Conservation (phyloP, 768 basidiomycete genomes). For the Boletus eberwhitei region DNA sequence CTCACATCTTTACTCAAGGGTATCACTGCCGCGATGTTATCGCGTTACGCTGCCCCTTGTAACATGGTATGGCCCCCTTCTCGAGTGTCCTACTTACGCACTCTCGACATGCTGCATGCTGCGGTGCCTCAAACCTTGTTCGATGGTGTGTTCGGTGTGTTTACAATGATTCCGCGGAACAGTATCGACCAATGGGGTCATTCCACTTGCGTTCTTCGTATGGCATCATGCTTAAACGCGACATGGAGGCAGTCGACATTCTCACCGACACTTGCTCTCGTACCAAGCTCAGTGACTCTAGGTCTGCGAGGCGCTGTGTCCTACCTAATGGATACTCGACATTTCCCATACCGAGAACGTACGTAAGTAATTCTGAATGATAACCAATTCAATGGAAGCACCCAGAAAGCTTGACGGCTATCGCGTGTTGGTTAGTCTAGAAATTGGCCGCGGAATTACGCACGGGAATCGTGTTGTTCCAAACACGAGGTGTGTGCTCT, state of each 20-base stretch:
- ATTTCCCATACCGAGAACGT: background rate
- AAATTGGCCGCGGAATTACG: slow-evolving; percentile 24
- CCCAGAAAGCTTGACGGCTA: slow-evolving; percentile 13
- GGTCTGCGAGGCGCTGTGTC: background rate
- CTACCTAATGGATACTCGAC: slow-evolving; percentile 5
- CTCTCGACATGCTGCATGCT: slow-evolving; percentile 9
- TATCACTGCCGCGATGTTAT: slow-evolving; percentile 7
- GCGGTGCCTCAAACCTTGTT: slow-evolving; percentile 13
- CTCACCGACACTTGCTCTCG: slow-evolving; percentile 8
- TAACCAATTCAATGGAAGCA: slow-evolving; percentile 9
- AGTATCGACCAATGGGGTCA: background rate
- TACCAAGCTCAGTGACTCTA: background rate
- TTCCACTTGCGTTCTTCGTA: slow-evolving; percentile 3
- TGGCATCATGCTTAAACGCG: background rate
- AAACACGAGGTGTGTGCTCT: slow-evolving; percentile 9
- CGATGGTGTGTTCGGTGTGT: slow-evolving; percentile 1
- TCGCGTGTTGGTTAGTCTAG: slow-evolving; percentile 13
- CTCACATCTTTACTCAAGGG: background rate
- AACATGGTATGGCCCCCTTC: slow-evolving; percentile 4
- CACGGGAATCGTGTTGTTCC: slow-evolving; percentile 7
- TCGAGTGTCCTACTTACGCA: slow-evolving; percentile 12
- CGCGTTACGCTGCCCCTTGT: slow-evolving; percentile 11
- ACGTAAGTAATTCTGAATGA: slow-evolving; percentile 7
- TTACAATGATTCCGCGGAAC: slow-evolving; percentile 20
- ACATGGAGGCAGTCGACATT: background rate